phyloP scores from a whole-genome alignment of 2,329 filamentous ascomycete species.

The Dryadomyces quercivorus region DNA sequence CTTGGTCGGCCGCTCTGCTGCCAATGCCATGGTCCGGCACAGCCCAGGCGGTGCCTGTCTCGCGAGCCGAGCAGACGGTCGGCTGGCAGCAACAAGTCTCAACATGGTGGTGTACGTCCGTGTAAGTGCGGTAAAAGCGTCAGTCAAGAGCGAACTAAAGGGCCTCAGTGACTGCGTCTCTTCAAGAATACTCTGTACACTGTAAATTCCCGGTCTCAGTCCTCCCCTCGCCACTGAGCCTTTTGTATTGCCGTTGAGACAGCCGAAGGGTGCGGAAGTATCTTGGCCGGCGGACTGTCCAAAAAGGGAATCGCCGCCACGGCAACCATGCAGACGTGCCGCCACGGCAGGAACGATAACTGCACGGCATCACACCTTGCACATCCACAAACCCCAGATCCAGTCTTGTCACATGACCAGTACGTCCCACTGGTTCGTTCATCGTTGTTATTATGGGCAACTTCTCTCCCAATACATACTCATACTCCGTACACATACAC shows the following conservation, averaged over 20 bases:
- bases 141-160: too few species aligned
- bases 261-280: neutral
- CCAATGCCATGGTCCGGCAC: neutral
- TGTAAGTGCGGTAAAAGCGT: neutral
- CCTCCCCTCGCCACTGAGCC: too few species aligned
- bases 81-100: neutral
- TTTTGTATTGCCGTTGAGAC: too few species aligned
- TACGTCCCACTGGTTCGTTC: too few species aligned
- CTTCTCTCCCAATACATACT: neutral
- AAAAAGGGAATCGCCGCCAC: neutral
- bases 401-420: neutral
- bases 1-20: conserved; percentile 20
- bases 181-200: too few species aligned
- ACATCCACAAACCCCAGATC: neutral
- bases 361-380: neutral
- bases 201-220: too few species aligned
- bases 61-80: neutral
- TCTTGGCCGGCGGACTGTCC: neutral
- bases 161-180: too few species aligned
- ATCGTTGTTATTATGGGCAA: too few species aligned
- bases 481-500: conserved; percentile 2
- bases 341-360: too few species aligned
- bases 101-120: neutral
- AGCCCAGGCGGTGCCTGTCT: too few species aligned
- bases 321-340: too few species aligned